Evolutionary conservation across 1,139 yeast genomes (phyloP).

Genomic region (Suhomyces ambrosiae): DNA sequence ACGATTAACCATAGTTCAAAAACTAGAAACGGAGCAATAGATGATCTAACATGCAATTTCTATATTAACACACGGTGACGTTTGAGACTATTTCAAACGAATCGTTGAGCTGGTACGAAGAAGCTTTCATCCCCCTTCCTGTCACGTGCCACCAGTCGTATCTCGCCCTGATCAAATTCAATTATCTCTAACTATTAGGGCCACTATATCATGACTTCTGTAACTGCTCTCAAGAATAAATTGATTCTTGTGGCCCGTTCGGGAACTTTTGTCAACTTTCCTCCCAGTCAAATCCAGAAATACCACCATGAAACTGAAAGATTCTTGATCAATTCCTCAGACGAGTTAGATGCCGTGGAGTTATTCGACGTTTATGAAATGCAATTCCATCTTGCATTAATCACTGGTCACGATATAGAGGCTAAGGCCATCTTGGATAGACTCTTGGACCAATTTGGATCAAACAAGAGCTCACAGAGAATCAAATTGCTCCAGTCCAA

Average conservation of each 20-base stretch:
- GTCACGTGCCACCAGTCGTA: too few species aligned
- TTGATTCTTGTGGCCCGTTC: constrained; percentile 22
- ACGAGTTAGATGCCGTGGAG: constrained; percentile 47
- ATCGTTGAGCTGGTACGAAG: too few species aligned
- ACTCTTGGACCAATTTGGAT: constrained; percentile 66
- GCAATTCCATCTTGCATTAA: constrained; percentile 66
- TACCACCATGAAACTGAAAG: constrained; percentile 23
- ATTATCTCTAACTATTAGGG: too few species aligned
- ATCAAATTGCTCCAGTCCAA: constrained; percentile 58
- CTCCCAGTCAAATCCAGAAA: constrained; percentile 21
- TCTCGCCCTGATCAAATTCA: too few species aligned
- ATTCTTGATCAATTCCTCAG: constrained; percentile 33
- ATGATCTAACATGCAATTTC: too few species aligned
- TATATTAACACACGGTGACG: too few species aligned
- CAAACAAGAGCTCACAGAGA: constrained; percentile 51
- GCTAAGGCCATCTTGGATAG: constrained; percentile 69
- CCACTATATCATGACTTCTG: constrained; percentile 9
- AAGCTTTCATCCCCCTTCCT: too few species aligned
- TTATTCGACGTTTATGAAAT: constrained; percentile 66
- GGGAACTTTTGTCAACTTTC: constrained; percentile 20
- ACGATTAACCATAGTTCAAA: too few species aligned
- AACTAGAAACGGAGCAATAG: too few species aligned
- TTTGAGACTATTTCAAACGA: too few species aligned
- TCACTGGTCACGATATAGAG: constrained; percentile 67
- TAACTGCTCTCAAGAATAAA: constrained; percentile 17